phyloP scores from a whole-genome alignment of 305 asterid species.

The Fraxinus sp. region DNA sequence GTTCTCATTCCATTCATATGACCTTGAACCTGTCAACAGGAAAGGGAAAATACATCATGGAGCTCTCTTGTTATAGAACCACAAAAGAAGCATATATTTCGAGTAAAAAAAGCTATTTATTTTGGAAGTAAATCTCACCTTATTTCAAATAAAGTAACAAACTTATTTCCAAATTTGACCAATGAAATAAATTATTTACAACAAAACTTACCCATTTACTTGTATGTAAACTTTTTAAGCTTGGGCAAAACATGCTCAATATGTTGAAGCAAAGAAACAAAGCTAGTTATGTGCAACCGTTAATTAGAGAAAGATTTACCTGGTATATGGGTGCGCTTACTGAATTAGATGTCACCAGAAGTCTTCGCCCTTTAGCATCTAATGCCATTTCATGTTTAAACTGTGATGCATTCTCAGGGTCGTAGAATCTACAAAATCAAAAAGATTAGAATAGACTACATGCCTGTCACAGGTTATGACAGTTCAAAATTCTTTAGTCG shows the following conservation, averaged over 20 bases:
- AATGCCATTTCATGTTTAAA: slow-evolving; percentile 79
- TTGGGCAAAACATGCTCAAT: not conserved
- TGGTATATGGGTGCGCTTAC: slow-evolving; percentile 76
- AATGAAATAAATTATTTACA: not conserved
- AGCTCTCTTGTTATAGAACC: not conserved
- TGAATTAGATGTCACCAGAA: slow-evolving; percentile 78
- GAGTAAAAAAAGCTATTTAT: not conserved
- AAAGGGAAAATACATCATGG: not conserved
- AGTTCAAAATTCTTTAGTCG: not conserved
- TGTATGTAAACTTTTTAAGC: not conserved
- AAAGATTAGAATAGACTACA: not conserved
- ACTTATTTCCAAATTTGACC: not conserved
- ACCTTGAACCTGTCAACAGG: slow-evolving; percentile 57
- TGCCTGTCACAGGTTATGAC: not conserved
- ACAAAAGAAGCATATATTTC: not conserved
- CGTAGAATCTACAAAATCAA: slow-evolving; percentile 52
- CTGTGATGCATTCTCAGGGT: slow-evolving; percentile 42
- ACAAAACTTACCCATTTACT: not conserved
- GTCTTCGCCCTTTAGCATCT: slow-evolving; percentile 75
- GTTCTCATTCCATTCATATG: slow-evolving; percentile 58
- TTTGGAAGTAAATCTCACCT: not conserved
- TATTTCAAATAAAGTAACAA: not conserved
- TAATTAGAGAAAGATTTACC: slow-evolving; percentile 37
- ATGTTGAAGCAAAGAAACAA: not conserved
- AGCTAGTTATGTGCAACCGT: not conserved